Evolutionary conservation across 2,329 filamentous ascomycete genomes (phyloP).

Genomic region (Diaporthe ampelina): DNA sequence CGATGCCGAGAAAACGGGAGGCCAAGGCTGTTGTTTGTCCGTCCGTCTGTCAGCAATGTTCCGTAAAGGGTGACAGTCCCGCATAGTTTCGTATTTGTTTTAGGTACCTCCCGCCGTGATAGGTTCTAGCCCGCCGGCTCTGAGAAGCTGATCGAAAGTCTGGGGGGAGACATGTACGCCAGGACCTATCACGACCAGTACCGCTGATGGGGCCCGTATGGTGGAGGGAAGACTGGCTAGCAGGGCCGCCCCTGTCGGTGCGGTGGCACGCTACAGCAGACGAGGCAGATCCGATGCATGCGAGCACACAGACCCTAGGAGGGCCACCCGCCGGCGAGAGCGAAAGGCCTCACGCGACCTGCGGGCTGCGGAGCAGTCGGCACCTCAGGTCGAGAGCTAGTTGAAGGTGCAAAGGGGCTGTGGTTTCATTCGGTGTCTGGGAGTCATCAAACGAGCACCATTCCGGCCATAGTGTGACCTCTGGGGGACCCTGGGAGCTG

Average conservation of each 20-base stretch:
- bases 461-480: conserved; percentile 8
- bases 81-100: conserved; percentile 27
- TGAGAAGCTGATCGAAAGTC: background rate
- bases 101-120: background rate
- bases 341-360: conserved; percentile 10
- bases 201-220: background rate
- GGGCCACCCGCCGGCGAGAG: conserved; percentile 3
- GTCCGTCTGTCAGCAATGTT: background rate
- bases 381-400: background rate
- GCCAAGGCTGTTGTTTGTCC: background rate
- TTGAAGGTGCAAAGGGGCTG: conserved; percentile 6
- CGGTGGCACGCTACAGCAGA: background rate
- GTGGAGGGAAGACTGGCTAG: background rate
- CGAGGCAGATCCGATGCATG: conserved; percentile 22
- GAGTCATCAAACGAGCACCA: background rate
- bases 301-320: conserved; percentile 14
- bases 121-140: background rate
- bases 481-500: background rate
- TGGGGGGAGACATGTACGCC: background rate
- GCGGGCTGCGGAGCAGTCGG: background rate
- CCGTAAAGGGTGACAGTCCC: conserved; percentile 9
- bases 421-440: conserved; percentile 30
- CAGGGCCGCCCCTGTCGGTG: background rate
- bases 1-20: background rate
- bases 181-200: background rate